Percentiles rank a stretch among this genome's conserved stretches.
Evolutionary conservation across 768 basidiomycete genomes (phyloP).

Genomic region (Strobilomyces echinocephalus): DNA sequence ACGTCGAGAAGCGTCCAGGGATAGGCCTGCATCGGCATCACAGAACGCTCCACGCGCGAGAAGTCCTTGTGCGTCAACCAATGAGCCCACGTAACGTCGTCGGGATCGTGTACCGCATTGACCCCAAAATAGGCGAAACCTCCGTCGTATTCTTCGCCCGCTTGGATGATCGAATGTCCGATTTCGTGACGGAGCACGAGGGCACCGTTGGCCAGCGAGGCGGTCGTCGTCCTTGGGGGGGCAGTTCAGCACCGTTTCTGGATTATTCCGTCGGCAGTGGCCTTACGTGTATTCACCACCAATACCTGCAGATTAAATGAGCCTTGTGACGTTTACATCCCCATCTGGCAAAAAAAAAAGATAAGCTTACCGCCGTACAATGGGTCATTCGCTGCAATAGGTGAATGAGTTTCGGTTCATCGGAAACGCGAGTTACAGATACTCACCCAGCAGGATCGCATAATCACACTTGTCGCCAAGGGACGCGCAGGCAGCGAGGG

Average conservation of each 20-base stretch:
- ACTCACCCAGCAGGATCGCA: slow-evolving; percentile 65
- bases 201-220: slow-evolving; percentile 68
- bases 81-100: slow-evolving; percentile 58
- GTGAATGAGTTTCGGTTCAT: slow-evolving; percentile 3
- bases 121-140: slow-evolving; percentile 68
- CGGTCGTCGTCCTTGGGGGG: slow-evolving; percentile 60
- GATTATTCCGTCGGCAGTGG: neutral
- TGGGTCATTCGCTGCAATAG: slow-evolving; percentile 69
- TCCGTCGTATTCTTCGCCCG: slow-evolving; percentile 83
- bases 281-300: slow-evolving; percentile 76
- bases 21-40: slow-evolving; percentile 73
- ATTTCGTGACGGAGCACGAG: slow-evolving; percentile 76
- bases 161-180: slow-evolving; percentile 72
- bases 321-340: neutral
- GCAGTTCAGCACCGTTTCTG: neutral
- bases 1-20: slow-evolving; percentile 71
- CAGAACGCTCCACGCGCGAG: slow-evolving; percentile 56
- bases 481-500: slow-evolving; percentile 61
- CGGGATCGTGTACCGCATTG: slow-evolving; percentile 50
- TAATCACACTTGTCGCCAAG: slow-evolving; percentile 66
- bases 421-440: slow-evolving; percentile 5
- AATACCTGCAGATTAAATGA: slow-evolving; percentile 42
- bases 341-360: neutral
- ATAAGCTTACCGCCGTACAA: slow-evolving; percentile 62
- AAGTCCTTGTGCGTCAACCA: slow-evolving; percentile 50